Base-by-base conservation (phyloP, 2,329 filamentous ascomycete genomes). In the Neofusicoccum sp. region DNA sequence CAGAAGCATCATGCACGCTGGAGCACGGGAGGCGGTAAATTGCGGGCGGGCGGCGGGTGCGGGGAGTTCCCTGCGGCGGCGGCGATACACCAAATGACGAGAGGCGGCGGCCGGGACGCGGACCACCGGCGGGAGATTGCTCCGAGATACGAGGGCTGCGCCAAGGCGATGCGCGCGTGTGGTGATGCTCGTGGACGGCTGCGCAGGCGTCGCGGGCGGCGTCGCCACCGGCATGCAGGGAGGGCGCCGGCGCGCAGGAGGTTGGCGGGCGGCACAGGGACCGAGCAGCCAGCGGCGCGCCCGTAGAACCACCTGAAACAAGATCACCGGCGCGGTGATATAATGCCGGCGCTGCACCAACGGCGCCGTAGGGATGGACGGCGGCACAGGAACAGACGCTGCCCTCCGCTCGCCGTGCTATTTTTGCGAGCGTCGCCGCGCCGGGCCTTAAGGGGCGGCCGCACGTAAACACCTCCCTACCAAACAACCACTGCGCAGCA, bases 291-390 rank as follows among this genome's bases (percentile, higher is more conserved):
- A 58, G 54, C 54, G 54, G 40, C 54, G 54, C 40, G 41, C 51
- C 36, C 41, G 54, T 58, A 58, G 54, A 58, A 58, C 54, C 54
- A 58, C 41, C 36, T 58, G 54, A 58, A 58, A 58, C 36, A 43
- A 31, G 51, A 56, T 56, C 51, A 56, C 33, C 51, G 36, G 51
- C 51, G n/a, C 41, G 36, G 54, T 58, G 54, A 47, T 45, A 58
- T 45, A n/a, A n/a, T n/a, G n/a, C n/a, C n/a, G n/a, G n/a, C n/a
- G n/a, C n/a, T n/a, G n/a, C n/a, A n/a, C n/a, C 51, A 56, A 56
- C 49, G 51, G 24, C 43, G 51, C 36, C 48, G 48, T 11, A 56
- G 51, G 41, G 51, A 56, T 56, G 43, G 51, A 43, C 51, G 38
- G 51, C 51, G 51, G 51, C 51, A 56, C 51, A 56, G 51, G 51